Evolutionary conservation across 2,329 filamentous ascomycete species (phyloP).

Genomic region (Talaromyces atroroseus): DNA sequence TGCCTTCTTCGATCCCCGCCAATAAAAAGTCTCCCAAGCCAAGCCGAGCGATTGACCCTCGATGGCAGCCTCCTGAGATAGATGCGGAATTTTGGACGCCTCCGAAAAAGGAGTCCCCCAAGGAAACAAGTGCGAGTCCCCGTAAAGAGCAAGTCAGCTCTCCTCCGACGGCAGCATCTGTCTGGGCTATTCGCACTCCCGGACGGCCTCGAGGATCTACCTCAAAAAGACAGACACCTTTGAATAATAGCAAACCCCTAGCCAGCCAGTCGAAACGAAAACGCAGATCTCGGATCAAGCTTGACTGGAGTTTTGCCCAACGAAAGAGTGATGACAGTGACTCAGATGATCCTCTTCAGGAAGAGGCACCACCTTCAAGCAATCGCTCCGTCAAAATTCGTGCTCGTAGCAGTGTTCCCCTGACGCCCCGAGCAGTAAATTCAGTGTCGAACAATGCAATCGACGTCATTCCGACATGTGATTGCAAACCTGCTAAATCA

Average conservation of each 20-base stretch:
- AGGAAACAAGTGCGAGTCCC: not conserved
- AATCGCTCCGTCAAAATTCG: conserved; percentile 7
- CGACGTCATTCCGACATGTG: not conserved
- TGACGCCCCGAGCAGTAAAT: conserved; percentile 2
- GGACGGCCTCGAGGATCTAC: conserved; percentile 20
- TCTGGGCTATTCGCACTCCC: conserved; percentile 31
- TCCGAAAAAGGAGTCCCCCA: conserved; percentile 12
- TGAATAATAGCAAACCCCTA: conserved; percentile 18
- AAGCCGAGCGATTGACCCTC: conserved; percentile 19
- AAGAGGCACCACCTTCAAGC: conserved; percentile 25
- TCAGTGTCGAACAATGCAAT: not conserved
- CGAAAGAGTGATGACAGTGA: conserved; percentile 28
- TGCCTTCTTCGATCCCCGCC: not conserved
- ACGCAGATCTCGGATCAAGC: conserved; percentile 24
- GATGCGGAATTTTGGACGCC: conserved; percentile 23
- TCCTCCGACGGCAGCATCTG: conserved; percentile 30
- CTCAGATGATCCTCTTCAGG: conserved; percentile 41
- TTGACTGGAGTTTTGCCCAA: conserved; percentile 34
- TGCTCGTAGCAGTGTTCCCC: not conserved
- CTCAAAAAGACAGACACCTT: conserved; percentile 18
- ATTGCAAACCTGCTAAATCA: not conserved
- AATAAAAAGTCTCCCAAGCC: not conserved
- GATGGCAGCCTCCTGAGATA: conserved; percentile 30
- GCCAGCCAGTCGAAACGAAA: conserved; percentile 20
- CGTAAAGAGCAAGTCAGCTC: conserved; percentile 22